These are phyloP conservation scores for Pleurotus salmoneostramineus DNA, from an alignment of 768 basidiomycete genomes.

Conservation along the genomic window DNA sequence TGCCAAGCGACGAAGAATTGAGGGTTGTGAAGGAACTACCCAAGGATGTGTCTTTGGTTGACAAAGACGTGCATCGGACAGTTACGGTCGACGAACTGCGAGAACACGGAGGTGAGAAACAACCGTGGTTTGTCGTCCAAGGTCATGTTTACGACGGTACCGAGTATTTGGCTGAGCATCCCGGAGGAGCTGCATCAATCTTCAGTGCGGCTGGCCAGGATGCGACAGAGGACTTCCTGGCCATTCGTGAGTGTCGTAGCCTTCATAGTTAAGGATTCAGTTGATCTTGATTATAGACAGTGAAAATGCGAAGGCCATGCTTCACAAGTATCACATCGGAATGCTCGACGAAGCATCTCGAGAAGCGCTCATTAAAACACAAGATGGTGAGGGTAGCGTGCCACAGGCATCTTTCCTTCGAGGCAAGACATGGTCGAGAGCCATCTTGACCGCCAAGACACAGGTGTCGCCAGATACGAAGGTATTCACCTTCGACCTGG, in stretches of 20 bases:
- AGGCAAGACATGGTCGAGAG: constrained; percentile 44
- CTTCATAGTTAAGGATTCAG: constrained; percentile 35
- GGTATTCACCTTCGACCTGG: constrained; percentile 47
- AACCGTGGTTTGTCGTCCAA: constrained; percentile 50
- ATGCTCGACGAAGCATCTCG: constrained; percentile 27
- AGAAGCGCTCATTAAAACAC: not conserved
- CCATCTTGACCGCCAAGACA: constrained; percentile 30
- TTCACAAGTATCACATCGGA: constrained; percentile 41
- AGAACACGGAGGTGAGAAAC: constrained; percentile 26
- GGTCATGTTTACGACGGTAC: constrained; percentile 52
- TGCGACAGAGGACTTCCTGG: constrained; percentile 60
- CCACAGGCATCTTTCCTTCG: constrained; percentile 32
- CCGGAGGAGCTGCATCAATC: constrained; percentile 56
- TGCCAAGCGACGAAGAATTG: not conserved
- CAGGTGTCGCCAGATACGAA: constrained; percentile 44
- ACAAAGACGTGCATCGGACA: constrained; percentile 36
- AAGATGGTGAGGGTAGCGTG: constrained; percentile 1
- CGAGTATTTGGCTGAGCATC: constrained; percentile 49
- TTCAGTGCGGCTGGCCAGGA: constrained; percentile 53
- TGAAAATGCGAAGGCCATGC: constrained; percentile 4
- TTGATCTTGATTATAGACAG: constrained; percentile 10
- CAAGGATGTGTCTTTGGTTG: constrained; percentile 36
- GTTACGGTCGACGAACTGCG: constrained; percentile 42
- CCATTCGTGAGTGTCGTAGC: constrained; percentile 55
- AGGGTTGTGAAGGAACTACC: not conserved